Percentiles rank a stretch among this genome's conserved stretches.
Conservation (phyloP, 1,139 yeast genomes). For the Pichia sp. region DNA sequence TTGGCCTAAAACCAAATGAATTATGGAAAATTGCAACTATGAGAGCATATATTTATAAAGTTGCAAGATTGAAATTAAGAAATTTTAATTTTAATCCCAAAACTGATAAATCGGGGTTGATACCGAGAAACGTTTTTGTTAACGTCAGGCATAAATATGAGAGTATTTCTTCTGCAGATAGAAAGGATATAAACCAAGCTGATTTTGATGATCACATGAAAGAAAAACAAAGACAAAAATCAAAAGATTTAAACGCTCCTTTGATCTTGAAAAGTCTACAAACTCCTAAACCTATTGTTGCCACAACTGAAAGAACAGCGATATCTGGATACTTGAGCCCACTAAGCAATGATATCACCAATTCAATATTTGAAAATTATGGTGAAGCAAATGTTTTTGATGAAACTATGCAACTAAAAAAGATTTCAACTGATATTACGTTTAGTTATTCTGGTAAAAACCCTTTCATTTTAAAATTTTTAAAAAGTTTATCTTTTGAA, state of each 20-base stretch:
- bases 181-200: no score
- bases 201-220: neutral
- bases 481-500: constrained; percentile 47
- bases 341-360: no score
- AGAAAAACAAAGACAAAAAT: neutral
- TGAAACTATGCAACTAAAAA: constrained; percentile 23
- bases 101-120: constrained; percentile 32
- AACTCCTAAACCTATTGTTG: constrained; percentile 46
- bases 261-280: constrained; percentile 23
- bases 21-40: constrained; percentile 76
- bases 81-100: constrained; percentile 13
- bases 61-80: constrained; percentile 35
- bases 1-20: constrained; percentile 68
- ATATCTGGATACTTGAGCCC: no score
- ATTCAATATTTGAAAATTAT: constrained; percentile 35
- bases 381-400: constrained; percentile 32
- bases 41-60: constrained; percentile 60
- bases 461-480: constrained; percentile 53
- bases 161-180: constrained; percentile 6
- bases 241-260: constrained; percentile 3
- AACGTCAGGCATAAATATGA: constrained; percentile 51
- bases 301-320: constrained; percentile 53
- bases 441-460: constrained; percentile 66
- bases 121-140: constrained; percentile 64
- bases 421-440: constrained; percentile 27